A percentile compares a stretch with the other conserved stretches of the same genome.
phyloP scores from a whole-genome alignment of 2,329 filamentous ascomycete species.

The Capronia epimyces region DNA sequence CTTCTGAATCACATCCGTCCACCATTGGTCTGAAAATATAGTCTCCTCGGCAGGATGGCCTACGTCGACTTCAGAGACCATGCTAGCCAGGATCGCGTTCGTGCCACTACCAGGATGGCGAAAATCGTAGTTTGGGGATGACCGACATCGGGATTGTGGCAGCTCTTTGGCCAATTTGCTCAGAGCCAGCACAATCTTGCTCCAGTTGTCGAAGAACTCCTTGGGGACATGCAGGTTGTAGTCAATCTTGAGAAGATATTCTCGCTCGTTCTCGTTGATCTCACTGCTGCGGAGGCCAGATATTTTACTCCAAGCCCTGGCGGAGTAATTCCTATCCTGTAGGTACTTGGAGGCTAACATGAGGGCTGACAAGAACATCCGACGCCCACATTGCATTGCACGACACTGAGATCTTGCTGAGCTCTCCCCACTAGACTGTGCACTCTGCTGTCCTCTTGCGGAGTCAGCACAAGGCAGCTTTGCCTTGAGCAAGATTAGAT shows the following conservation, averaged over 20 bases:
- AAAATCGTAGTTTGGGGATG: conserved; percentile 5
- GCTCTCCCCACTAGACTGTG: conserved; percentile 41
- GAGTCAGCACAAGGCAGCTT: conserved; percentile 80
- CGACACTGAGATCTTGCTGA: conserved; percentile 39
- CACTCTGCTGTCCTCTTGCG: conserved; percentile 73
- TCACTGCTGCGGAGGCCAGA: conserved; percentile 88
- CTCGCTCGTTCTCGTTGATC: conserved; percentile 95
- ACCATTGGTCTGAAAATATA: conserved; percentile 19
- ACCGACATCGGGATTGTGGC: conserved; percentile 7
- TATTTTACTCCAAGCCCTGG: conserved; percentile 97
- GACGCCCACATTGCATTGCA: conserved; percentile 87
- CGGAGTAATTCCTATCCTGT: conserved; percentile 96
- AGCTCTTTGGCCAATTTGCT: conserved; percentile 23
- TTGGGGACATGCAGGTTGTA: conserved; percentile 96
- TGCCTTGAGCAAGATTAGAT: conserved; percentile 87
- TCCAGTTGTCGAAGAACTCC: conserved; percentile 84
- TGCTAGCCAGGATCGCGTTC: conserved; percentile 16
- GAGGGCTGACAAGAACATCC: conserved; percentile 92
- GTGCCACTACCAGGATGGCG: conserved; percentile 8
- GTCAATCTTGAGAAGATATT: conserved; percentile 80
- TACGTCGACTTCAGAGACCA: conserved; percentile 16
- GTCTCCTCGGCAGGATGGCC: conserved; percentile 5
- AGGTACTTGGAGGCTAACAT: conserved; percentile 97
- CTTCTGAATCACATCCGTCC: conserved; percentile 16
- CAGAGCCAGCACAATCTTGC: conserved; percentile 72